Percentiles rank a stretch among this genome's conserved stretches.
These are phyloP conservation scores for Fonsecaea monophora DNA, from an alignment of 2,329 filamentous ascomycete genomes.

Conservation along the genomic window DNA sequence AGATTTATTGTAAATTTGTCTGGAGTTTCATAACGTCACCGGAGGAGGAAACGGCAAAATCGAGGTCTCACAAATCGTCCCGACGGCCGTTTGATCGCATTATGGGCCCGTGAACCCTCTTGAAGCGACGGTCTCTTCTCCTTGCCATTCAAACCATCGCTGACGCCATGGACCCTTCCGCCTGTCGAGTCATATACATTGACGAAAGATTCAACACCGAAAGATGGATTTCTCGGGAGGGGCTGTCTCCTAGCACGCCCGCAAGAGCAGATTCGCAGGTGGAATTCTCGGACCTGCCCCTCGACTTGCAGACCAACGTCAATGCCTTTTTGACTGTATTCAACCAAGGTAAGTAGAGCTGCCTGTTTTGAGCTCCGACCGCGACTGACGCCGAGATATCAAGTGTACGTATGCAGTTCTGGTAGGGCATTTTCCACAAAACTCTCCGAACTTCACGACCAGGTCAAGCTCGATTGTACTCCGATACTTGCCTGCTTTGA, in stretches of 20 bases:
- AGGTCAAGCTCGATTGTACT: constrained; percentile 51
- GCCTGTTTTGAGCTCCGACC: background rate
- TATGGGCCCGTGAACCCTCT: constrained; percentile 29
- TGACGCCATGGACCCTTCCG: constrained; percentile 49
- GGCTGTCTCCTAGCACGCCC: constrained; percentile 34
- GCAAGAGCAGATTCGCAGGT: constrained; percentile 40
- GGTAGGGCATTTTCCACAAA: constrained; percentile 61
- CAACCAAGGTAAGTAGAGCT: constrained; percentile 55
- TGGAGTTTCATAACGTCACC: constrained; percentile 7
- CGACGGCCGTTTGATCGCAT: constrained; percentile 28
- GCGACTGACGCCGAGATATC: constrained; percentile 21
- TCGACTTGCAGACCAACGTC: constrained; percentile 57
- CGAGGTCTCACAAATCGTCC: constrained; percentile 22
- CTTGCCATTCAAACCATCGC: constrained; percentile 14
- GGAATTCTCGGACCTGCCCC: constrained; percentile 50
- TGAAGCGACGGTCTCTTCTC: constrained; percentile 24
- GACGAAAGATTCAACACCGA: constrained; percentile 54
- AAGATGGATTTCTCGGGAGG: constrained; percentile 51
- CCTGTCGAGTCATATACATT: constrained; percentile 55
- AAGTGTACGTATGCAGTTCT: constrained; percentile 62
- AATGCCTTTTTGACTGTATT: constrained; percentile 59
- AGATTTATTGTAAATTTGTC: constrained; percentile 18
- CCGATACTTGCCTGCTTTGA: constrained; percentile 65
- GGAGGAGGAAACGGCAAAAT: background rate
- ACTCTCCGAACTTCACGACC: constrained; percentile 57